Evolutionary conservation across 805 yeast species (phyloP).

Genomic region (Tetrapisispora pingtungensis): DNA sequence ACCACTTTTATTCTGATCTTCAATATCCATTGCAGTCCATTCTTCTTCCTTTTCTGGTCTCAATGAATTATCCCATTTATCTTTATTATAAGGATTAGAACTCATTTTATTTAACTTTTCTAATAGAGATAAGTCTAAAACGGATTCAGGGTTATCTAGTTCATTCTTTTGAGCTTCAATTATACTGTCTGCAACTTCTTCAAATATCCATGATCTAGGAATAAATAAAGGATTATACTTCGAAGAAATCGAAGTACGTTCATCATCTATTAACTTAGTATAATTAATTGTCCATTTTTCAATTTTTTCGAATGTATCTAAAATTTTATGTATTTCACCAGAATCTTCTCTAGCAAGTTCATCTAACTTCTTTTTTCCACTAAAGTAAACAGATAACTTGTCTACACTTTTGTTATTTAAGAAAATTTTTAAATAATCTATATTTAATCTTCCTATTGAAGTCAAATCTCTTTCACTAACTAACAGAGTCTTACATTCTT

Average conservation of each 20-base stretch:
- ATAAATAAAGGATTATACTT: constrained; percentile 65
- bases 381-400: constrained; percentile 18
- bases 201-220: constrained; percentile 78
- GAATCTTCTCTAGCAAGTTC: constrained; percentile 9
- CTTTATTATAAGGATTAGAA: constrained; percentile 57
- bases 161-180: constrained; percentile 44
- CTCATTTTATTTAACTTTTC: constrained; percentile 62
- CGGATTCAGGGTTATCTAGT: constrained; percentile 15
- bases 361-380: constrained; percentile 9
- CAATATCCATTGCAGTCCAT: constrained; percentile 34
- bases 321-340: constrained; percentile 27
- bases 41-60: constrained; percentile 45
- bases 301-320: constrained; percentile 35
- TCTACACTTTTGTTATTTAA: constrained; percentile 11
- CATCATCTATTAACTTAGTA: constrained; percentile 32
- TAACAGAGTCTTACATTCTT: constrained; percentile 20
- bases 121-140: constrained; percentile 33
- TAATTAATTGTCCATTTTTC: constrained; percentile 46
- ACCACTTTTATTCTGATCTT: constrained; percentile 39
- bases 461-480: constrained; percentile 5
- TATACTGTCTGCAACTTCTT: constrained; percentile 60
- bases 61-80: constrained; percentile 49
- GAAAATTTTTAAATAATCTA: constrained; percentile 12
- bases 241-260: constrained; percentile 37
- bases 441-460: constrained; percentile 14